Evolutionary conservation across 2,329 filamentous ascomycete species (phyloP), one percentile per base, ranked within the genome.

Genomic region (Talaromyces piceae): DNA sequence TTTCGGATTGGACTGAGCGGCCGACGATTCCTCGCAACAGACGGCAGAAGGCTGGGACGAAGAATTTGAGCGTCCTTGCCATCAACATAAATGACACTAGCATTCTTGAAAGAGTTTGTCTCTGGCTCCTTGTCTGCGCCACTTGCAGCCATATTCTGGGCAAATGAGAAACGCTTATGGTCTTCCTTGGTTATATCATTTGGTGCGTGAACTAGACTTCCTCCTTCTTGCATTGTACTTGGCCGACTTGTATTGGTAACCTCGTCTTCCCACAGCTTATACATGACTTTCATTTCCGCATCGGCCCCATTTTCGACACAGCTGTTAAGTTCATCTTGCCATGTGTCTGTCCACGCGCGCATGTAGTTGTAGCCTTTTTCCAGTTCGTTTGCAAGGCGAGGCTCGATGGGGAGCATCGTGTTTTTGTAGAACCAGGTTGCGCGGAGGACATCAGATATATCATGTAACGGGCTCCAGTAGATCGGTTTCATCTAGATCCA

Each of bases 361-460:
- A 97, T 74, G 61, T 95, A 88, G 51, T 86, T 75, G 64, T 95
- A 98, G 5, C 91, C 91, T n/a, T 83, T 80, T 66, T 98, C 93
- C 1, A 98, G 77, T 67, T 91, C 89, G 60, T 97, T 98, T 7
- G 93, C 90, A 28, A 96, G 85, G 13, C 82, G 74, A 1, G 88
- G 81, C 56, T 95, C 88, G 5, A 98, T 81, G 0, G 93, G 93
- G 53, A 88, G 75, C 90, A 97, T 95, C 1, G 87, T 91, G 63
- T 96, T 91, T 72, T 86, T 87, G 69, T 97, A 97, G 66, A 98
- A 98, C 93, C 93, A 98, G 0, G 91, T 97, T 1, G 87, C 90
- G 57, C 93, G 79, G 52, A 86, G 78, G 1, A 97, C 90, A 30
- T 83, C 77, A 5, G 88, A 86, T 27, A 94, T 80, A 62, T 97